Evolutionary conservation across 208 protist species (phyloP).

Genomic region (Acanthamoeba castellanii): DNA sequence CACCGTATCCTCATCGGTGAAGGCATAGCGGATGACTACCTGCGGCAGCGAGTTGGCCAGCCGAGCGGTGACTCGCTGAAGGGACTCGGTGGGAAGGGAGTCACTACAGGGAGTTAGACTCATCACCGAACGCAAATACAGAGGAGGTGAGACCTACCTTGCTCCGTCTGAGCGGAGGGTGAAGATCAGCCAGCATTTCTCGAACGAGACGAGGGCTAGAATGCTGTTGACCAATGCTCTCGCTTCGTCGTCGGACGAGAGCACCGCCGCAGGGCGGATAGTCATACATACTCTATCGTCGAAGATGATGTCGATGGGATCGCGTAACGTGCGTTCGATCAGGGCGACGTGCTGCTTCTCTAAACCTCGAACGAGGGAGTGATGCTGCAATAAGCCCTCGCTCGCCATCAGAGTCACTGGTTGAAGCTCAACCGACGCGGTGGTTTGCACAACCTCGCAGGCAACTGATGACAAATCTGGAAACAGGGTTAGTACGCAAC

Average conservation of each 20-base stretch:
- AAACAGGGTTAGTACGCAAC: background rate
- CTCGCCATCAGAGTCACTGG: background rate
- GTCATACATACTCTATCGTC: slow-evolving; percentile 30
- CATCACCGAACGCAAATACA: background rate
- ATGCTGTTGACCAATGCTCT: background rate
- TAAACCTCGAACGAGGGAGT: background rate
- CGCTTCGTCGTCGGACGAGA: background rate
- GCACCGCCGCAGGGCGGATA: background rate
- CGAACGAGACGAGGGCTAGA: background rate
- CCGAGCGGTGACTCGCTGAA: background rate
- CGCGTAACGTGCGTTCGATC: background rate
- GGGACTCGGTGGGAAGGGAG: background rate
- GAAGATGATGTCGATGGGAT: background rate
- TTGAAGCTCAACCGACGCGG: background rate
- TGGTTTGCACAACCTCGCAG: background rate
- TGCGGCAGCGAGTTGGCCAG: background rate
- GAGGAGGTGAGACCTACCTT: background rate
- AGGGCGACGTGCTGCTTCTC: slow-evolving; percentile 25
- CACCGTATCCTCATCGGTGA: background rate
- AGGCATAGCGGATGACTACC: slow-evolving; percentile 15
- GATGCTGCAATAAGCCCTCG: background rate
- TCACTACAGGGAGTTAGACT: background rate
- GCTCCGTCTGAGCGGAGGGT: background rate
- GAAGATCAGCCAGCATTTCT: background rate
- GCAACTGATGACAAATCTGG: background rate